Percentiles rank a stretch among this genome's conserved stretches.
phyloP scores from a whole-genome alignment of 352 stramenopile species.

The Globisporangium middletonii region DNA sequence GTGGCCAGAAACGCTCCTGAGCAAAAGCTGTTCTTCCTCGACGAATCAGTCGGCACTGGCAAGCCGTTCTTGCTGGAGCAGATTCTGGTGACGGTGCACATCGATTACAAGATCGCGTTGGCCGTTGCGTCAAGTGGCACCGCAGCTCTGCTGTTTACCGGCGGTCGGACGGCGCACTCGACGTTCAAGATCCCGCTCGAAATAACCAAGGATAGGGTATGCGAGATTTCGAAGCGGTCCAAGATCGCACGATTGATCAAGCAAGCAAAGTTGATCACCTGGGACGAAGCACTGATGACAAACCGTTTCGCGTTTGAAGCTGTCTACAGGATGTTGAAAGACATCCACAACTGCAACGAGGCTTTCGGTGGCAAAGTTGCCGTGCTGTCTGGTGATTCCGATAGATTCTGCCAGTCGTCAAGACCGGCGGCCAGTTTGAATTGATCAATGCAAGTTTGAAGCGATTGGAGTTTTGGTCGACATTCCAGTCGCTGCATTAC shows the following conservation, averaged over 20 bases:
- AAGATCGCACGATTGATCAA: conserved; percentile 9
- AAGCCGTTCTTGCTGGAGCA: no score
- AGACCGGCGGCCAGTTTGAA: neutral
- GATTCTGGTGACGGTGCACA: no score
- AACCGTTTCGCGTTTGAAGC: conserved; percentile 15
- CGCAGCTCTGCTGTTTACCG: no score
- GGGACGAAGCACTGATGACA: conserved; percentile 13
- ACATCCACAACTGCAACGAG: conserved; percentile 7
- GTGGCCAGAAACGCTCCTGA: no score
- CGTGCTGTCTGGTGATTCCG: conserved; percentile 17
- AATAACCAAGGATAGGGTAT: neutral
- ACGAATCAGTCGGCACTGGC: conserved; percentile 6
- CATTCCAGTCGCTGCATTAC: neutral
- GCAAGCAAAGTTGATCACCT: conserved; percentile 9
- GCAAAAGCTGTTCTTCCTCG: neutral
- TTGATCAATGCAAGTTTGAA: conserved; percentile 15
- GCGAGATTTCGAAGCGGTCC: conserved; percentile 18
- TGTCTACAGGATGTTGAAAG: conserved; percentile 4
- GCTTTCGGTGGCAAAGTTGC: conserved; percentile 23
- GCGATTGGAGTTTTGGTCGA: conserved; percentile 3
- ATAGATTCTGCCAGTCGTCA: conserved; percentile 19
- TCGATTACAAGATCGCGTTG: no score
- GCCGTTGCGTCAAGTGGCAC: no score
- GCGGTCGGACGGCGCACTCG: no score
- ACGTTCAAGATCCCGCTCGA: no score